Conservation (phyloP, 2,329 filamentous ascomycete genomes). For the Pseudogymnoascus verrucosus region DNA sequence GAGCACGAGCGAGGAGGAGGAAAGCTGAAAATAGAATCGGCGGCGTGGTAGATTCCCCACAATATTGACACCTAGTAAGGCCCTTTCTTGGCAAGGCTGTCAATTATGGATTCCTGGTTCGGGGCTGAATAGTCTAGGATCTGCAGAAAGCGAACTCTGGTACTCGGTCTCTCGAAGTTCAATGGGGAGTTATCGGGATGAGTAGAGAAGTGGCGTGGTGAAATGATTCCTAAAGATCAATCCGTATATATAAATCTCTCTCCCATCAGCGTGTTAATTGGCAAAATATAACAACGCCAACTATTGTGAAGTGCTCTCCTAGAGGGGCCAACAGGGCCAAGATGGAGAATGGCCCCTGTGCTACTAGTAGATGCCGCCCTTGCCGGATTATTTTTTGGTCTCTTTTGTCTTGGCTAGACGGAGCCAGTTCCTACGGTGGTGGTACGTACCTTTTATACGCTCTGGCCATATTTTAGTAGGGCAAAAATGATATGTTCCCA, state of each 20-base stretch:
- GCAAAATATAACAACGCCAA: neutral
- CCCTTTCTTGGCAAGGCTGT: neutral
- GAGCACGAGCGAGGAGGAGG: neutral
- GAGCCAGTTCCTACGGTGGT: neutral
- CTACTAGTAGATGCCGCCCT: neutral
- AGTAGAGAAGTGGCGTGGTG: neutral
- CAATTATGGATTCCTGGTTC: neutral
- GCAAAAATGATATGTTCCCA: neutral
- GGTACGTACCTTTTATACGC: neutral
- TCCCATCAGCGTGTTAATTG: neutral
- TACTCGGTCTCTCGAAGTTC: neutral
- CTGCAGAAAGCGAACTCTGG: neutral
- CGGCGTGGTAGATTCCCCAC: neutral
- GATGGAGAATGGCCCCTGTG: neutral
- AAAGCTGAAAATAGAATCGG: neutral
- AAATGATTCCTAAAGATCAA: neutral
- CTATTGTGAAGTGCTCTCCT: neutral
- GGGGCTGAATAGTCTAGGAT: neutral
- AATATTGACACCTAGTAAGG: neutral
- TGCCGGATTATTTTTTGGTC: neutral
- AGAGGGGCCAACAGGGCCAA: neutral
- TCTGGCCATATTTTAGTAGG: neutral
- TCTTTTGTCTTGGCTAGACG: too few species aligned
- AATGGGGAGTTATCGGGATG: neutral
- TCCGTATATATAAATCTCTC: neutral